These are phyloP conservation scores for Iris pallida DNA, from an alignment of 116 monocot genomes.

Conservation along the genomic window DNA sequence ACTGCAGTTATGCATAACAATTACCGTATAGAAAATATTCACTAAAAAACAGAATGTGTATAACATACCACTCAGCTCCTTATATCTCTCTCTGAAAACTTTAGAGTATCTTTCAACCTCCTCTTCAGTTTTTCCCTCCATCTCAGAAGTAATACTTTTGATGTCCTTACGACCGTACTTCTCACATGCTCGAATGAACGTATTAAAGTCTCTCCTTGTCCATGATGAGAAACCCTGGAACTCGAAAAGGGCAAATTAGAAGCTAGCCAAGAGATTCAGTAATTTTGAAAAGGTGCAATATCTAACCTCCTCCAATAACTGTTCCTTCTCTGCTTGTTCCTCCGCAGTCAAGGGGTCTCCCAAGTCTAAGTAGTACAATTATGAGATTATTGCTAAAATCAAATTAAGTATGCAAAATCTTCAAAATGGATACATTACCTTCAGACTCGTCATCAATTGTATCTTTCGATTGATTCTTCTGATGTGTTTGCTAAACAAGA, in stretches of 20 bases:
- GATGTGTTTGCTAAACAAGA: constrained; percentile 50
- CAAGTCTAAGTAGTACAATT: constrained; percentile 28
- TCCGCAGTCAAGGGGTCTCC: constrained; percentile 62
- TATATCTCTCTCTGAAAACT: constrained; percentile 74
- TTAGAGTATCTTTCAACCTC: constrained; percentile 86
- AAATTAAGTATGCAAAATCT: neutral
- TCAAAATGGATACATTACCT: constrained; percentile 21
- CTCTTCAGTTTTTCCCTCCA: constrained; percentile 74
- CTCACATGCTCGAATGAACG: constrained; percentile 84
- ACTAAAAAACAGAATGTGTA: neutral
- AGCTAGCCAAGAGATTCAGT: neutral
- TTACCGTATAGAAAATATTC: neutral
- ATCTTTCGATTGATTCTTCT: constrained; percentile 62
- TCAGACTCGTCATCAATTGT: constrained; percentile 66
- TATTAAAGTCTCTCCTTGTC: constrained; percentile 84
- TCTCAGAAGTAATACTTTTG: constrained; percentile 76
- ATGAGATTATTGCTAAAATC: too few species aligned
- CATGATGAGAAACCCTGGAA: constrained; percentile 80
- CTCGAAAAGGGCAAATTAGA: constrained; percentile 1
- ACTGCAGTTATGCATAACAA: neutral
- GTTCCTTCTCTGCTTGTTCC: constrained; percentile 80
- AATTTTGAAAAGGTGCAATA: neutral
- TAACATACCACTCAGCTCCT: constrained; percentile 65
- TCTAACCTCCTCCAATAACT: constrained; percentile 59
- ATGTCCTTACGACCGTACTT: constrained; percentile 77